Percentiles rank a stretch among this genome's conserved stretches.
Evolutionary conservation across 495 filamentous ascomycete genomes (phyloP).

Genomic region (Apiosordaria backusii): DNA sequence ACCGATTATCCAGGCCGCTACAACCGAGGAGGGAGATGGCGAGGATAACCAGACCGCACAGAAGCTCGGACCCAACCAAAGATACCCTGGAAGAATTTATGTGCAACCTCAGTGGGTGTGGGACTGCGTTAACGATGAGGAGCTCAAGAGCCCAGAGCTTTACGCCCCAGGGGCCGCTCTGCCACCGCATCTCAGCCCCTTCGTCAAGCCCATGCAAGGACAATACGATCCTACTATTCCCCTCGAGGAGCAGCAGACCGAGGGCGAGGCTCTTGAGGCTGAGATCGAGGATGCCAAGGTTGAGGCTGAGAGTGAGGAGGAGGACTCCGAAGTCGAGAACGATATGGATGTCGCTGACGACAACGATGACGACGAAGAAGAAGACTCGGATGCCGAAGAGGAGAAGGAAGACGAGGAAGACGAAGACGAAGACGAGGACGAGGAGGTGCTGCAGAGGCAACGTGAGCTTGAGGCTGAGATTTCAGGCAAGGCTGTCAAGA

Average conservation of each 20-base stretch:
- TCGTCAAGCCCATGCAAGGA: constrained; percentile 80
- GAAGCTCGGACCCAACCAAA: constrained; percentile 52
- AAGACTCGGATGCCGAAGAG: constrained; percentile 37
- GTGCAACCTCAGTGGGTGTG: constrained; percentile 98
- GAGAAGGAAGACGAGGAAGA: constrained; percentile 44
- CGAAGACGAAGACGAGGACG: constrained; percentile 48
- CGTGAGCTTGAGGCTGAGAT: constrained; percentile 90
- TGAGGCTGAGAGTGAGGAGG: constrained; percentile 39
- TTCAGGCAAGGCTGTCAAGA: constrained; percentile 46
- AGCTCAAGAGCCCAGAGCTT: constrained; percentile 78
- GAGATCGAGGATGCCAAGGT: constrained; percentile 54
- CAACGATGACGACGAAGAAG: constrained; percentile 44
- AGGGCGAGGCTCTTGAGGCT: constrained; percentile 68
- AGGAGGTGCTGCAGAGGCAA: constrained; percentile 58
- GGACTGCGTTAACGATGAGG: constrained; percentile 89
- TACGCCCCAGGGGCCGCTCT: constrained; percentile 87
- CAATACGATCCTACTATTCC: constrained; percentile 84
- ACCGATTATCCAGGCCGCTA: constrained; percentile 60
- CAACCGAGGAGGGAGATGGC: constrained; percentile 54
- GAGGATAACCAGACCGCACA: constrained; percentile 55
- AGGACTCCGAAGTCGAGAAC: constrained; percentile 38
- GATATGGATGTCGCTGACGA: constrained; percentile 40
- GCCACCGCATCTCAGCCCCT: constrained; percentile 92
- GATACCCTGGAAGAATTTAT: constrained; percentile 85
- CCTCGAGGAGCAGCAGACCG: constrained; percentile 75